Evolutionary conservation across 495 filamentous ascomycete species (phyloP).

Genomic region (Trichocladium uniseriatum): DNA sequence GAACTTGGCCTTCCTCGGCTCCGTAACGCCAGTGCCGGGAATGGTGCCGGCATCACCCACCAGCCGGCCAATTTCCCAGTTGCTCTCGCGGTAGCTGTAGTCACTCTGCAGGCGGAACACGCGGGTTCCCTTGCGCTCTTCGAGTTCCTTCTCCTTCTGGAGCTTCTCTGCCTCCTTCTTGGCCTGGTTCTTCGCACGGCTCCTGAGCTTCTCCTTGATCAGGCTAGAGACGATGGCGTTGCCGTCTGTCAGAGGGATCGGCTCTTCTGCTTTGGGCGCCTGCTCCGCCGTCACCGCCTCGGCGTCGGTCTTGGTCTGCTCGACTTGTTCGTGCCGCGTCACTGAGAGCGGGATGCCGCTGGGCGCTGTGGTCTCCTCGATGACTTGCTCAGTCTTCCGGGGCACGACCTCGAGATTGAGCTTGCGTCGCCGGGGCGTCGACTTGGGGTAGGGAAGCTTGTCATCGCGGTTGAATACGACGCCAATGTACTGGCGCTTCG

Average conservation of each 20-base stretch:
- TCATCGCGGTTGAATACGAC: conserved; percentile 71
- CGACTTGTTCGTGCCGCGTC: conserved; percentile 25
- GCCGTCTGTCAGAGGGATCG: conserved; percentile 8
- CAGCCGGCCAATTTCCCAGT: conserved; percentile 69
- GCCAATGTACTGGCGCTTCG: conserved; percentile 84
- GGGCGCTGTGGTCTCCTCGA: conserved; percentile 24
- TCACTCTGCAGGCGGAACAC: conserved; percentile 50
- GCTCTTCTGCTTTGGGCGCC: background rate
- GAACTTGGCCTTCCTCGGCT: conserved; percentile 23
- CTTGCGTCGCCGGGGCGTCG: conserved; percentile 56
- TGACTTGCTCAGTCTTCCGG: conserved; percentile 14
- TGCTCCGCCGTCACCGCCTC: background rate
- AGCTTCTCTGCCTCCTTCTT: conserved; percentile 22
- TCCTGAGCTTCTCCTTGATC: conserved; percentile 32
- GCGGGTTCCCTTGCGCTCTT: conserved; percentile 24
- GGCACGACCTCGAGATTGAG: conserved; percentile 56
- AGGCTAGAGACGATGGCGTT: conserved; percentile 20
- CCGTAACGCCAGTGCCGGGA: conserved; percentile 22
- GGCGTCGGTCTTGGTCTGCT: background rate
- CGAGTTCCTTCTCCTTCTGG: conserved; percentile 14
- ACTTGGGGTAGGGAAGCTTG: conserved; percentile 61
- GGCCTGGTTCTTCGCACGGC: conserved; percentile 27
- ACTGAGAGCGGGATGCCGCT: conserved; percentile 38
- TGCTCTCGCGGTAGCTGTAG: conserved; percentile 75
- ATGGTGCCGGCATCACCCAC: conserved; percentile 24